A percentile compares a stretch with the other conserved stretches of the same genome.
These are phyloP conservation scores for Starmera caribaea DNA, from an alignment of 805 yeast genomes.

Conservation along the genomic window DNA sequence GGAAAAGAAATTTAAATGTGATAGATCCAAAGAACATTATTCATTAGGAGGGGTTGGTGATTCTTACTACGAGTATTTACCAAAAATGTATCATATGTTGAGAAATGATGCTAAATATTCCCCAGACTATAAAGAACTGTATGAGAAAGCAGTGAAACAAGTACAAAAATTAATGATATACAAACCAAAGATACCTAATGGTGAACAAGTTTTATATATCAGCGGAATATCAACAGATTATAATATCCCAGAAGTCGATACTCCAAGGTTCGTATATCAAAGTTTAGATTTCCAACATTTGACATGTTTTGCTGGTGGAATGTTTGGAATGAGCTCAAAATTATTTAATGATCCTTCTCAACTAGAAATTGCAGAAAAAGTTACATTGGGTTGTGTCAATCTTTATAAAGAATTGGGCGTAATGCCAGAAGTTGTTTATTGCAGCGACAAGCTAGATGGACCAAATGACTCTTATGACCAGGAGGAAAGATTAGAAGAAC, in stretches of 20 bases:
- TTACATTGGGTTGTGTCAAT: conserved; percentile 41
- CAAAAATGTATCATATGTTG: conserved; percentile 37
- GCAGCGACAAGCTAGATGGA: conserved; percentile 17
- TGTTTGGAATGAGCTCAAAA: conserved; percentile 38
- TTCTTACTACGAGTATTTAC: conserved; percentile 38
- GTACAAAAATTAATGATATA: conserved; percentile 32
- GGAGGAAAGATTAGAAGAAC: conserved; percentile 4
- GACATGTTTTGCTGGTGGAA: conserved; percentile 45
- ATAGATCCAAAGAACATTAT: conserved; percentile 11
- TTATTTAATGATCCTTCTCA: conserved; percentile 27
- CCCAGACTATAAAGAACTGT: conserved; percentile 19
- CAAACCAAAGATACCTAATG: conserved; percentile 33
- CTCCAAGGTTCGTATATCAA: conserved; percentile 10
- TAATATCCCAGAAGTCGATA: conserved; percentile 15
- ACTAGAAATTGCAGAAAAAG: conserved; percentile 28
- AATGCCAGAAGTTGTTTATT: conserved; percentile 32
- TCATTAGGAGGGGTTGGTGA: conserved; percentile 34
- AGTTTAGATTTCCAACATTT: conserved; percentile 35
- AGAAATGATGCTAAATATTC: conserved; percentile 25
- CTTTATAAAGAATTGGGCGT: conserved; percentile 30
- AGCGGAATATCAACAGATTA: conserved; percentile 8
- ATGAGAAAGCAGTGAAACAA: conserved; percentile 26
- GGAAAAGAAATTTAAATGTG: conserved; percentile 14
- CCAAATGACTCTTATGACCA: conserved; percentile 16
- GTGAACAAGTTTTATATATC: conserved; percentile 24